These are phyloP conservation scores for Avena sativa DNA, from an alignment of 176 grass and related monocot species.

Conservation along the genomic window DNA sequence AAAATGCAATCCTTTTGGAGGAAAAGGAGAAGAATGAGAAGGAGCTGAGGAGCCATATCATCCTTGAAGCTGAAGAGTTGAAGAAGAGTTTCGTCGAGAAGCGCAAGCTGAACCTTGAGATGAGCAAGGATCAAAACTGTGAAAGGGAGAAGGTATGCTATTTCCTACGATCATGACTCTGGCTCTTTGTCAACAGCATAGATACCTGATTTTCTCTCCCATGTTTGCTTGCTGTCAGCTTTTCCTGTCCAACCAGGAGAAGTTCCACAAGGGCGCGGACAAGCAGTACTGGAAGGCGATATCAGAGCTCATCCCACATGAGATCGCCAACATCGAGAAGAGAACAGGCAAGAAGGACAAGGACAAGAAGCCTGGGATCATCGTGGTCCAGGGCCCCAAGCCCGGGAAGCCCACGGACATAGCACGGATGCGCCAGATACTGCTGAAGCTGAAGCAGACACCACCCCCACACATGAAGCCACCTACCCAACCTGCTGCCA, in stretches of 20 bases:
- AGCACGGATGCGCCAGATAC: slow-evolving; percentile 81
- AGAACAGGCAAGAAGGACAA: slow-evolving; percentile 72
- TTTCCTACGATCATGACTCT: not conserved
- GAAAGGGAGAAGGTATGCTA: slow-evolving; percentile 77
- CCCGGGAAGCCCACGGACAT: slow-evolving; percentile 79
- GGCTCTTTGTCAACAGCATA: not conserved
- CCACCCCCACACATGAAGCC: slow-evolving; percentile 79
- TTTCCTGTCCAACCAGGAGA: slow-evolving; percentile 79
- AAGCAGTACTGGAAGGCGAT: slow-evolving; percentile 95
- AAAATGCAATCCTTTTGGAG: slow-evolving; percentile 80
- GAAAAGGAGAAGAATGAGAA: slow-evolving; percentile 84
- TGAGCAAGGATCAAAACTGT: slow-evolving; percentile 69
- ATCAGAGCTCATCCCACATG: slow-evolving; percentile 86
- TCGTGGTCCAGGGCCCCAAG: slow-evolving; percentile 80
- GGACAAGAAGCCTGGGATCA: slow-evolving; percentile 73
- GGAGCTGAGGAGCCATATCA: slow-evolving; percentile 71
- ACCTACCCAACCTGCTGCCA: not conserved
- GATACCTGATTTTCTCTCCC: not conserved
- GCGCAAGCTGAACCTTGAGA: slow-evolving; percentile 64
- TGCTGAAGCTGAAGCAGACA: slow-evolving; percentile 81
- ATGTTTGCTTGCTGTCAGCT: slow-evolving; percentile 44
- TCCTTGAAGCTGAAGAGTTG: slow-evolving; percentile 68
- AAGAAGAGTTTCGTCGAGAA: slow-evolving; percentile 79
- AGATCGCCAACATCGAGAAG: slow-evolving; percentile 88
- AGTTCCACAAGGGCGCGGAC: slow-evolving; percentile 71